Evolutionary conservation across 306 rosid species (phyloP).

Genomic region (cucumber (Cucumis sativus)): Cucumber_9930_V3 NC_026661.2:2409001-2409500

Average conservation of each 20-base stretch:
- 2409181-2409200: conserved; percentile 53
- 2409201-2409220: conserved; percentile 53
- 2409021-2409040: neutral
- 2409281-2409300: conserved; percentile 44
- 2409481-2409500: conserved; percentile 47
- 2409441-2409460: conserved; percentile 49
- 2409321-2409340: conserved; percentile 60
- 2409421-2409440: conserved; percentile 52
- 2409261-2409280: conserved; percentile 30
- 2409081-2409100: neutral
- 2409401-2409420: conserved; percentile 34
- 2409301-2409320: conserved; percentile 46
- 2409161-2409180: conserved; percentile 41
- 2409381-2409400: conserved; percentile 44
- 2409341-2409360: conserved; percentile 31
- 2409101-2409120: neutral
- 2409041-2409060: neutral
- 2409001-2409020: neutral
- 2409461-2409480: conserved; percentile 32
- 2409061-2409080: neutral
- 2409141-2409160: conserved; percentile 43
- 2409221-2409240: conserved; percentile 79
- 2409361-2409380: conserved; percentile 43
- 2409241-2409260: conserved; percentile 41
- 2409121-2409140: conserved; percentile 16